phyloP scores from a whole-genome alignment of 306 rosid species.

The Lotus japonicus region DNA sequence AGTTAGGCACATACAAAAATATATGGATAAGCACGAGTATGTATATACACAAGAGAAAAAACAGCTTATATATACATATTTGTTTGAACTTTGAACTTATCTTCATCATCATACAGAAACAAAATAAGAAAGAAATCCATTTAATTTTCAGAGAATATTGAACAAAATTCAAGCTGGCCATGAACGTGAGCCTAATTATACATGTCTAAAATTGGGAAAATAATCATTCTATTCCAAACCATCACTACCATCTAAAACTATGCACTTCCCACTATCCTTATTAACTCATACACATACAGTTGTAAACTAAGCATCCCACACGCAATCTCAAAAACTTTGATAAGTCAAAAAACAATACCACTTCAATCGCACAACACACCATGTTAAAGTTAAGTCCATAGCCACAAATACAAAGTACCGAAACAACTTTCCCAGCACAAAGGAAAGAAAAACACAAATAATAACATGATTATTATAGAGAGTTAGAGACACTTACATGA shows the following conservation, averaged over 20 bases:
- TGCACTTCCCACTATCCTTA: constrained; percentile 14
- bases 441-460: neutral
- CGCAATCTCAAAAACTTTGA: constrained; percentile 32
- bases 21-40: constrained; percentile 17
- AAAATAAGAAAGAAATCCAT: neutral
- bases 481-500: constrained; percentile 45
- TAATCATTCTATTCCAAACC: constrained; percentile 11
- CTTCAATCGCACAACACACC: neutral
- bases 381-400: too few relatives aligned
- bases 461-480: neutral
- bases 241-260: constrained; percentile 24
- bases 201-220: neutral
- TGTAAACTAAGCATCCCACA: constrained; percentile 37
- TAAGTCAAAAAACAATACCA: constrained; percentile 33
- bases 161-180: constrained; percentile 29
- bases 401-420: too few relatives aligned
- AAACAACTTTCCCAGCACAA: neutral
- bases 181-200: constrained; percentile 10
- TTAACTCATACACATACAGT: constrained; percentile 6
- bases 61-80: neutral
- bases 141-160: neutral
- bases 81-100: neutral
- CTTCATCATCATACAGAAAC: neutral
- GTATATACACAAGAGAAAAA: neutral
- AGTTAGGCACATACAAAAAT: neutral